Percentiles rank a stretch among this genome's conserved stretches.
Evolutionary conservation across 352 stramenopile genomes (phyloP).

Genomic region (Chrysophaeum taylorii): DNA sequence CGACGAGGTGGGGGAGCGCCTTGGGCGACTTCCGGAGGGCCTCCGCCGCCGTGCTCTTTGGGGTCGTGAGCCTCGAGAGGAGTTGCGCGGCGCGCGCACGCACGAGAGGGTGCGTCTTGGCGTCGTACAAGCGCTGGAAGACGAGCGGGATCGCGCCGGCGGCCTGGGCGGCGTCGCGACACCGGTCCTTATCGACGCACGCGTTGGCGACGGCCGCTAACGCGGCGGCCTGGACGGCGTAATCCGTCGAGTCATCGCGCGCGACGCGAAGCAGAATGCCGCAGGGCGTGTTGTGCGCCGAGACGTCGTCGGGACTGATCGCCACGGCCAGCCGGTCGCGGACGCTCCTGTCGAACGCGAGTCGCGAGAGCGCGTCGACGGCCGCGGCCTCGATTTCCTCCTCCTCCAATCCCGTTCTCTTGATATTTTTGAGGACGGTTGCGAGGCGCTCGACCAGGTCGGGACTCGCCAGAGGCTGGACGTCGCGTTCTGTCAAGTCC

Average conservation of each 20-base stretch:
- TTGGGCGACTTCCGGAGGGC: not conserved
- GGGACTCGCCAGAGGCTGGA: not conserved
- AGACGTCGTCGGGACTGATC: not conserved
- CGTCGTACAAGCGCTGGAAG: not conserved
- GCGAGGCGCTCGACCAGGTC: not conserved
- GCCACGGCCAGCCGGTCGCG: not conserved
- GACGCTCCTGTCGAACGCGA: not conserved
- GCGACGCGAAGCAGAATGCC: not conserved
- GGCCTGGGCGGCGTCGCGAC: not conserved
- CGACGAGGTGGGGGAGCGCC: not conserved
- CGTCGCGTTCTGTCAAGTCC: not conserved
- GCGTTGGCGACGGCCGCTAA: not conserved
- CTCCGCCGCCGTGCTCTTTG: not conserved
- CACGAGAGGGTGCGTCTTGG: not conserved
- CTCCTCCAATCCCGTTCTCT: no score
- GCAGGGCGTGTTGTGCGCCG: constrained; percentile 3
- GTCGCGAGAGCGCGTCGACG: not conserved
- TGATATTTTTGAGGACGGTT: not conserved
- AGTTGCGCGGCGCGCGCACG: not conserved
- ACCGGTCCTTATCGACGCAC: not conserved
- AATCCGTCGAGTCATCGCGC: not conserved
- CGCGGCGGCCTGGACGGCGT: not conserved
- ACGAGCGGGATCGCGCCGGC: not conserved
- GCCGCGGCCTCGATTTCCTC: not conserved
- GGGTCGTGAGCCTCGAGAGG: not conserved